phyloP scores from a whole-genome alignment of 1,139 yeast species.

The Saccharomycopsis phalli region DNA sequence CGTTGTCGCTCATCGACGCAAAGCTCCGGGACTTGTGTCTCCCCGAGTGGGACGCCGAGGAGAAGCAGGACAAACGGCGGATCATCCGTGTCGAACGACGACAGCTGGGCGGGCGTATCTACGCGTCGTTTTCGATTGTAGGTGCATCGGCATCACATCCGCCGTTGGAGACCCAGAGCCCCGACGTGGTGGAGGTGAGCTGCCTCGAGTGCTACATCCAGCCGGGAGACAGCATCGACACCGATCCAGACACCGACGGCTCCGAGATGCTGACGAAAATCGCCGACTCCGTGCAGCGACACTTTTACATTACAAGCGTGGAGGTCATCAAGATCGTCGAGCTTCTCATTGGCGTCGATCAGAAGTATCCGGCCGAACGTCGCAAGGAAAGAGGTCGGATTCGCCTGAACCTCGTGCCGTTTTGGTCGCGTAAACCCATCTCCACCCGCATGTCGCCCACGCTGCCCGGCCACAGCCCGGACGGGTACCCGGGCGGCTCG shows the following conservation, averaged over 20 bases:
- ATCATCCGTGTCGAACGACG: slow-evolving; percentile 48
- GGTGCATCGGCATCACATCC: slow-evolving; percentile 46
- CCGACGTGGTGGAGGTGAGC: slow-evolving; percentile 44
- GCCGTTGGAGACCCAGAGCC: slow-evolving; percentile 27
- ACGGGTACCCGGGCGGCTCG: slow-evolving; percentile 23
- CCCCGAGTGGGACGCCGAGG: slow-evolving; percentile 42
- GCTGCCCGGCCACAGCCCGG: not conserved
- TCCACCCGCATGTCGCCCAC: slow-evolving; percentile 31
- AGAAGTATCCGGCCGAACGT: slow-evolving; percentile 39
- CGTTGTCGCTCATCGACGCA: slow-evolving; percentile 38
- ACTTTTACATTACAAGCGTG: slow-evolving; percentile 53
- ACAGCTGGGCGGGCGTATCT: slow-evolving; percentile 40
- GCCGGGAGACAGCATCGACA: slow-evolving; percentile 33
- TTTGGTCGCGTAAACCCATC: slow-evolving; percentile 55
- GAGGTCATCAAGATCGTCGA: slow-evolving; percentile 61
- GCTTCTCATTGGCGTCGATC: slow-evolving; percentile 43
- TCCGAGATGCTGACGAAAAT: slow-evolving; percentile 18
- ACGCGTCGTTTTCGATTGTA: slow-evolving; percentile 42
- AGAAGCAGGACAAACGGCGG: slow-evolving; percentile 42
- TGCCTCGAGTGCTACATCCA: slow-evolving; percentile 41
- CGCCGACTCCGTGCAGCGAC: slow-evolving; percentile 25
- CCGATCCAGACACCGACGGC: slow-evolving; percentile 17
- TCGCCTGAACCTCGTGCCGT: slow-evolving; percentile 57
- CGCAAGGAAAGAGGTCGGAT: slow-evolving; percentile 52
- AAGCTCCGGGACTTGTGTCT: slow-evolving; percentile 38